Base-by-base conservation (phyloP, 352 stramenopile genomes). In the Pythium scleroteichum region DNA sequence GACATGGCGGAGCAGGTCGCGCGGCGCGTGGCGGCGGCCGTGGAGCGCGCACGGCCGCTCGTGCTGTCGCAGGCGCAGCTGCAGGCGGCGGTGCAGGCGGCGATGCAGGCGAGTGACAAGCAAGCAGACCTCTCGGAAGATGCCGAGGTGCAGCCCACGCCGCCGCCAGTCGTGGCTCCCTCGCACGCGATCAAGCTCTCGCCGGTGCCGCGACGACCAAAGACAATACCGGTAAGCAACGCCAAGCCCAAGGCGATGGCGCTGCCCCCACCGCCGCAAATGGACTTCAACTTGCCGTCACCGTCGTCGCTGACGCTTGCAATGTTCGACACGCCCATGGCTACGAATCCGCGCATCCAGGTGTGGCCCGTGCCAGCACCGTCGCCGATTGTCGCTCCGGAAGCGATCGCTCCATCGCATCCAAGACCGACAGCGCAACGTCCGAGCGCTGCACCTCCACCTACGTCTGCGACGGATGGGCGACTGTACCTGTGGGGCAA, bases 401-500 rank as follows among this genome's bases (percentile, higher is more conserved):
- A 44, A 44, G 7, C 38, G 6, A 44, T 20, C 17, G 38, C 13
- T 4, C 38, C 38, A n/a, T 13, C 38, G 14, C 38, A 13, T 44
- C 14, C 38, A 44, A 44, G 14, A 7, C 13, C 17, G 17, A 44
- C 33, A 14, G 14, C 9, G 20, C 7, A 53, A 22, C 16, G 29
- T 7, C 20, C 29, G 12, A 1, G 3, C 16, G 29, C 19, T 46
- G 13, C 10, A 33, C 1, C 1, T 10, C n/a, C 44, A 33, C 1
- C 0, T 10, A 12, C 33, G 10, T 20, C 27, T 0, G 16, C n/a
- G 2, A 53, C 17, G 40, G 35, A 17, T 14, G 38, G 32, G 14
- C 50, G 56, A 9, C 32, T 57, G 22, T 72, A 66, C 33, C 46
- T 72, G 27, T 72, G 64, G 64, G 64, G 64, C 20, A 67, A 72